These are phyloP conservation scores for Parsonsia alboflavescens DNA, from an alignment of 257 asterid species.

Conservation along the genomic window DNA sequence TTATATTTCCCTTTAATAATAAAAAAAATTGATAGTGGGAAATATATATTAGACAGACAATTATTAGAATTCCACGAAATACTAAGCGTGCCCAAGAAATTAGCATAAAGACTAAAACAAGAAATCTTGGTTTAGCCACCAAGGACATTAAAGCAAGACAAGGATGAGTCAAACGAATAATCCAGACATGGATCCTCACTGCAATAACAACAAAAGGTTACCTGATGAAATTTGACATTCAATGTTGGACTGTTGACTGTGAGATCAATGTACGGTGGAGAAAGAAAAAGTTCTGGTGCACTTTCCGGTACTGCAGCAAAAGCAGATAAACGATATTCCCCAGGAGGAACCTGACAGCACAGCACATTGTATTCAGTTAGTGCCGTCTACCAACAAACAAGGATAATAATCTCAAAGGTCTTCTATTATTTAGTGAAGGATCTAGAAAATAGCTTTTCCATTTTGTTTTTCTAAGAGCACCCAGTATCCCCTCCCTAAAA, in stretches of 20 bases:
- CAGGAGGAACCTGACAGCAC: slow-evolving; percentile 72
- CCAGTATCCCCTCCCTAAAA: background rate
- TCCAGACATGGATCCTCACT: background rate
- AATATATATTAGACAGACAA: background rate
- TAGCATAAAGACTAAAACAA: background rate
- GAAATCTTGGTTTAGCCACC: background rate
- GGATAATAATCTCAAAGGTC: background rate
- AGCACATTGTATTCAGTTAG: slow-evolving; percentile 20
- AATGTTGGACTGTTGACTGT: slow-evolving; percentile 57
- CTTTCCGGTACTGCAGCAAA: slow-evolving; percentile 73
- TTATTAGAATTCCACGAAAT: background rate
- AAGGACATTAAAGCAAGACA: background rate
- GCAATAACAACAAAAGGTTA: slow-evolving; percentile 15
- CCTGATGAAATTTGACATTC: slow-evolving; percentile 73
- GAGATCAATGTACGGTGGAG: slow-evolving; percentile 73
- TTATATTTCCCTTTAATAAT: background rate
- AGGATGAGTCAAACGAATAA: background rate
- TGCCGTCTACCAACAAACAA: background rate
- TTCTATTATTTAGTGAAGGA: background rate
- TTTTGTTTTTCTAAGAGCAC: background rate
- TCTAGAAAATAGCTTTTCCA: background rate
- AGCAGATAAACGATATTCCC: slow-evolving; percentile 91
- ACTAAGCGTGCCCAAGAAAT: background rate
- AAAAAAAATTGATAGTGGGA: background rate
- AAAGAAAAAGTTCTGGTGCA: slow-evolving; percentile 74